phyloP scores from a whole-genome alignment of 148 eudicot genomes.

The Chenopodium berlandieri region DNA sequence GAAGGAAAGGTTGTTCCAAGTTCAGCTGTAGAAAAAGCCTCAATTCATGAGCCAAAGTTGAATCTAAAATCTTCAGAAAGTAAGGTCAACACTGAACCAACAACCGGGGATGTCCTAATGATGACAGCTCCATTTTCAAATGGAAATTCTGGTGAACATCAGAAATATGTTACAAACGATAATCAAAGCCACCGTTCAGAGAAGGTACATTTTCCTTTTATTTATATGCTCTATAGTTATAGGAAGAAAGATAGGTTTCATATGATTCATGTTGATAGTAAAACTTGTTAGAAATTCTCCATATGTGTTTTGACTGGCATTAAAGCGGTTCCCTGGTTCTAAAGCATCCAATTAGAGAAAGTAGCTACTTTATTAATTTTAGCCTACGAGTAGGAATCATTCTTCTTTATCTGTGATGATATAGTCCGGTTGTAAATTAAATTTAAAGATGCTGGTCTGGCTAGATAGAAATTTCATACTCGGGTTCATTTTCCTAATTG shows the following conservation, averaged over 20 bases:
- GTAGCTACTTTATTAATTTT: too few relatives aligned
- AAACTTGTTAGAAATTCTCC: not conserved
- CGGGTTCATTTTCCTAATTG: too few relatives aligned
- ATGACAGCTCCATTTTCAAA: conserved; percentile 29
- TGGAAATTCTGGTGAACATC: conserved; percentile 17
- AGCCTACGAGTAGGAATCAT: not conserved
- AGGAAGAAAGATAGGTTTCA: not conserved
- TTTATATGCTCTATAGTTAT: not conserved
- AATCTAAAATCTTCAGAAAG: conserved; percentile 16
- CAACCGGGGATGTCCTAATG: conserved; percentile 28
- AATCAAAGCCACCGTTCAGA: conserved; percentile 17
- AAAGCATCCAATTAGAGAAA: too few relatives aligned
- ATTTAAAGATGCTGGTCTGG: not conserved
- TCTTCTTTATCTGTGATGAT: not conserved
- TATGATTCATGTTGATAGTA: not conserved
- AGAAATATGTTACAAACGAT: conserved; percentile 19
- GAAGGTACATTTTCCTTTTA: conserved; percentile 26
- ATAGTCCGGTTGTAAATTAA: not conserved
- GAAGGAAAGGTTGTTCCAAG: not conserved
- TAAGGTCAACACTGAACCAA: conserved; percentile 30
- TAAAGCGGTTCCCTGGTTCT: too few relatives aligned
- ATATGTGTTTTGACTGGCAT: too few relatives aligned
- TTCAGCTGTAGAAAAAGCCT: conserved; percentile 37
- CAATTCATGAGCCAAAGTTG: conserved; percentile 21
- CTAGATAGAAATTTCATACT: too few relatives aligned